Base-by-base conservation (phyloP, 2,329 filamentous ascomycete species). In the Chaetomium sp. region DNA sequence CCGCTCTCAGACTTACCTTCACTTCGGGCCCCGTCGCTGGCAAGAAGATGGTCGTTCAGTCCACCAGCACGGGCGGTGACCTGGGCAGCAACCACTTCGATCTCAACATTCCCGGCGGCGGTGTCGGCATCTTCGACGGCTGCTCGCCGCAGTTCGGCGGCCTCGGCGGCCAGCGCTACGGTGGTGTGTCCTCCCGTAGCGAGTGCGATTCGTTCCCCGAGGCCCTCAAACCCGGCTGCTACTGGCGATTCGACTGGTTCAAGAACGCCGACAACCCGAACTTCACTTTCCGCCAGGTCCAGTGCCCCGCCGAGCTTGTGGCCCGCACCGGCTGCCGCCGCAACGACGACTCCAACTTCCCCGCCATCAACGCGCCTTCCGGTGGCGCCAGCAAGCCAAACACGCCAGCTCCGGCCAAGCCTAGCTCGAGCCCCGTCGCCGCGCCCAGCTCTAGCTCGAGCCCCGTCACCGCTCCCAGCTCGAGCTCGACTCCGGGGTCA, bases 11-110 rank as follows among this genome's bases (percentile, higher is more conserved):
- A 67, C 75, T 88, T 55, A 85, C 83, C 31, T 83, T 83, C 69
- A 83, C 79, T 1, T 76, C 74, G 50, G 82, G 82, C 5, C 75
- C 82, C 6, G 80, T 85, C 23, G 75, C 78, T 29, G 85, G 86
- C 61, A 88, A 89, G 77, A 83, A 80, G 65, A 86, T 89, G 83
- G 78, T 89, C 60, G 82, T 89, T 19, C 87, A 89, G 72, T 83
- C 84, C 9, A 87, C 84, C 38, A 89, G 88, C 74, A 89, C 86
- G 1, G 86, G 85, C 33, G 79, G 78, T 23, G 85, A 87, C 71
- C 76, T 87, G 8, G 79, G 78, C 50, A 70, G 72, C 35, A 86
- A 87, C 71, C 85, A 88, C 67, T 88, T 87, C 70, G 85, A 88
- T 75, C 72, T 88, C 23, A 71, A 80, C 75, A 82, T 84, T 31